These are phyloP conservation scores for Polytolypa hystricis DNA, from an alignment of 2,329 filamentous ascomycete genomes.

Conservation along the genomic window DNA sequence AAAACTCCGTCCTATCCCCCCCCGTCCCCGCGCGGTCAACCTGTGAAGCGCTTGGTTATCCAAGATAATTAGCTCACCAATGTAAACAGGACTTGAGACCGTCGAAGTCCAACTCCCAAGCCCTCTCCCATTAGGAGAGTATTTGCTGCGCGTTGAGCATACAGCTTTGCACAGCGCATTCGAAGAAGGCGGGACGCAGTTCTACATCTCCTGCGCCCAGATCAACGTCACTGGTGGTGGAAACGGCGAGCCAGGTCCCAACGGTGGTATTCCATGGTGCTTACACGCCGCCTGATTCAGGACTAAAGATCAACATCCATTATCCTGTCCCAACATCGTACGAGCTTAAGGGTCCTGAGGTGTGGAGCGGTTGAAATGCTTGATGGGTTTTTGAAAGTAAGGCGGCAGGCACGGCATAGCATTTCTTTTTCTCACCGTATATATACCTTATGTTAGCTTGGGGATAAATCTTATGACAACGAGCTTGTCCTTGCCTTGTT, in stretches of 20 bases:
- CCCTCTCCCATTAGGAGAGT: constrained; percentile 4
- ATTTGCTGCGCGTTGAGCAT: constrained; percentile 7
- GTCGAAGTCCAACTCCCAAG: constrained; percentile 2
- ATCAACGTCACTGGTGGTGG: constrained; percentile 13
- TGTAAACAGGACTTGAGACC: not conserved
- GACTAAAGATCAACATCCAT: constrained; percentile 14
- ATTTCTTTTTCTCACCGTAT: too few species aligned
- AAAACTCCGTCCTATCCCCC: constrained; percentile 1
- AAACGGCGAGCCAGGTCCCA: constrained; percentile 10
- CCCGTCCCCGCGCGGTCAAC: not conserved
- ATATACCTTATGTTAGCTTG: too few species aligned
- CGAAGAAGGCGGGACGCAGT: constrained; percentile 6
- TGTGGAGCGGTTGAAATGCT: too few species aligned
- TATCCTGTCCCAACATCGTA: constrained; percentile 9
- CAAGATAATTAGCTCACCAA: not conserved
- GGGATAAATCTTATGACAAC: too few species aligned
- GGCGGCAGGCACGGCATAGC: too few species aligned
- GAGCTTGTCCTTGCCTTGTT: too few species aligned
- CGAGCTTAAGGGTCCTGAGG: constrained; percentile 10
- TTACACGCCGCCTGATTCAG: constrained; percentile 14
- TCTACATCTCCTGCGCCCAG: constrained; percentile 13
- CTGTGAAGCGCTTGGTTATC: too few species aligned
- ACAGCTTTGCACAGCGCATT: constrained; percentile 6
- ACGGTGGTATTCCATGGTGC: constrained; percentile 12
- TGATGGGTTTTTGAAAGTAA: too few species aligned